phyloP scores from a whole-genome alignment of 139 green algal species.

The Volvox africanus region DNA sequence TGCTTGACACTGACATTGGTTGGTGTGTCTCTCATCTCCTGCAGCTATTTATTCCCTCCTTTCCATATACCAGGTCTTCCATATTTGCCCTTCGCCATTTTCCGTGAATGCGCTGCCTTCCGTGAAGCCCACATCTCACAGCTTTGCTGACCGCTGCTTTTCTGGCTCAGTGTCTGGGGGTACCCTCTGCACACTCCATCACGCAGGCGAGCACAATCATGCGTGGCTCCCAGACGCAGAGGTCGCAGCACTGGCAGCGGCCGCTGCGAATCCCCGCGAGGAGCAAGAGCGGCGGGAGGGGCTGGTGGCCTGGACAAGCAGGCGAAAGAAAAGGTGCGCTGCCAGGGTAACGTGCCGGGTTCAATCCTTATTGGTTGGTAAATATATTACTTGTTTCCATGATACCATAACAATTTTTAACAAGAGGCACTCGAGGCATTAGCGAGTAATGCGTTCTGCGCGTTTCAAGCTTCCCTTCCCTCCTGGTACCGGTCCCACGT shows the following conservation, averaged over 20 bases:
- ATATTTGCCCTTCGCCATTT: too few relatives aligned
- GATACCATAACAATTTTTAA: not conserved
- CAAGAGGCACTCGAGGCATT: not conserved
- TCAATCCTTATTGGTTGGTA: not conserved
- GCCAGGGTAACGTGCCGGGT: not conserved
- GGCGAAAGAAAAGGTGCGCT: constrained; percentile 3
- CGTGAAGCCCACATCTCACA: too few relatives aligned
- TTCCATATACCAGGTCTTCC: not conserved
- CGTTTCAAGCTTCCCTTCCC: not conserved
- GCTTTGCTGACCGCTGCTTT: too few relatives aligned
- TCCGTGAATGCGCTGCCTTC: too few relatives aligned
- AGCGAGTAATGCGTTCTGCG: not conserved
- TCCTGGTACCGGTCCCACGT: not conserved
- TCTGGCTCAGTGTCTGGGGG: not conserved
- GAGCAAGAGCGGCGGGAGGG: not conserved
- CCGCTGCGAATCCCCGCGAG: not conserved
- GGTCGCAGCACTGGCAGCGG: not conserved
- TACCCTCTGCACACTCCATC: too few relatives aligned
- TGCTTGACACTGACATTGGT: not conserved
- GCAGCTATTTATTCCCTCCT: not conserved
- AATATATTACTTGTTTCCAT: not conserved
- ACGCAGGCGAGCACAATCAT: constrained; percentile 41
- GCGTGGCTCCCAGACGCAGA: constrained; percentile 6
- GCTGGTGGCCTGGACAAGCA: constrained; percentile 4
- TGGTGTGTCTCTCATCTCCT: not conserved